phyloP scores from a whole-genome alignment of 2,329 filamentous ascomycete species.

The Trichoderma sp. region DNA sequence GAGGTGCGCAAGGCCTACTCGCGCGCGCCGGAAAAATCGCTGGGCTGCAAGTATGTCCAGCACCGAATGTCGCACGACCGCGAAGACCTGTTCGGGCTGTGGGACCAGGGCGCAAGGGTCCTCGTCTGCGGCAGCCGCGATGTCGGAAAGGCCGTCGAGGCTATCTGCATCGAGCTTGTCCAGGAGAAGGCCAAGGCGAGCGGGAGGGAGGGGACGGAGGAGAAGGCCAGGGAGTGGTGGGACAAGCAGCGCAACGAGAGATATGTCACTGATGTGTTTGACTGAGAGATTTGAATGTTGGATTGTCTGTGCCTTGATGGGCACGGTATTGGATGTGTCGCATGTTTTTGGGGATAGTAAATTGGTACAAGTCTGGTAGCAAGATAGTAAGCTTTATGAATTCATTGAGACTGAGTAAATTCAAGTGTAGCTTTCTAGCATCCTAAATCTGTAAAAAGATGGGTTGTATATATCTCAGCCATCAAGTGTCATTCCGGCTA shows the following conservation, averaged over 20 bases:
- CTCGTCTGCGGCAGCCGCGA: conserved; percentile 62
- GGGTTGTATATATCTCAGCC: background rate
- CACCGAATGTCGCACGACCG: conserved; percentile 39
- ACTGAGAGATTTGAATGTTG: conserved; percentile 31
- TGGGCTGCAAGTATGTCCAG: conserved; percentile 49
- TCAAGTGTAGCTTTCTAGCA: background rate
- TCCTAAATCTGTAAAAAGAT: background rate
- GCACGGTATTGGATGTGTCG: background rate
- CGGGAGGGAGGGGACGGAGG: conserved; percentile 34
- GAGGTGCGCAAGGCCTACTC: conserved; percentile 59
- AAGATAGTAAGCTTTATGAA: background rate
- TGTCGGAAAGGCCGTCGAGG: conserved; percentile 47
- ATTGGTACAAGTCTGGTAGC: background rate
- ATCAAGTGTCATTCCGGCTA: background rate
- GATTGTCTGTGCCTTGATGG: background rate
- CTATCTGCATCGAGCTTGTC: conserved; percentile 37
- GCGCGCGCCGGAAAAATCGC: conserved; percentile 38
- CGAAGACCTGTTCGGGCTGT: conserved; percentile 37
- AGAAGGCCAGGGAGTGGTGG: conserved; percentile 46
- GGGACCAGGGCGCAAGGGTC: conserved; percentile 48
- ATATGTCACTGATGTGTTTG: conserved; percentile 61
- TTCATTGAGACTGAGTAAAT: background rate
- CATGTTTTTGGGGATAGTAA: background rate
- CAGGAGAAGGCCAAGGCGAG: conserved; percentile 32
- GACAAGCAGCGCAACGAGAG: conserved; percentile 51